Percentiles rank a stretch among this genome's conserved stretches.
Evolutionary conservation across 345 rosid species (phyloP).

Genomic region (Moricandia arvensis): DNA sequence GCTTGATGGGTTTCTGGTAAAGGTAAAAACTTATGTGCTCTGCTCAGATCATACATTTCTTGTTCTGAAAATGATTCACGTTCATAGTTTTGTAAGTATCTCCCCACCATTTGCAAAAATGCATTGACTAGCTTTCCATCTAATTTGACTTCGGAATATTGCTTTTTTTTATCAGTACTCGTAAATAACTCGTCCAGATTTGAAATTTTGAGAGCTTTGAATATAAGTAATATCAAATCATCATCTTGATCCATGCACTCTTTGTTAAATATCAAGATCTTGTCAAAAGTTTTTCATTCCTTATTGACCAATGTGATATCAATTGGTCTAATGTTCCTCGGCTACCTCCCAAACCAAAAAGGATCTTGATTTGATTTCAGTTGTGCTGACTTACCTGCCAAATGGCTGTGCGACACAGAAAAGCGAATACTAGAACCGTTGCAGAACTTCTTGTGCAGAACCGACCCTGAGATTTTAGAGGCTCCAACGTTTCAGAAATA

Average conservation of each 20-base stretch:
- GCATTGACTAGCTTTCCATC: not conserved
- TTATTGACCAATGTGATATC: not conserved
- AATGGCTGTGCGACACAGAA: not conserved
- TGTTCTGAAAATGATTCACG: not conserved
- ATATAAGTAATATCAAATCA: not conserved
- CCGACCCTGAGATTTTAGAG: not conserved
- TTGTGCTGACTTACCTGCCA: not conserved
- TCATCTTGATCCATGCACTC: constrained; percentile 2
- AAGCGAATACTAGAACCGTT: not conserved
- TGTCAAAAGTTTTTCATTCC: not conserved
- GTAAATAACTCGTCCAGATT: not conserved
- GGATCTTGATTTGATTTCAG: constrained; percentile 4
- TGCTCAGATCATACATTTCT: not conserved
- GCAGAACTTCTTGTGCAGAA: not conserved
- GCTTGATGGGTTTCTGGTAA: not conserved
- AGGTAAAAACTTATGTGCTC: not conserved
- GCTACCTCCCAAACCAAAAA: not conserved
- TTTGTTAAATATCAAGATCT: constrained; percentile 7
- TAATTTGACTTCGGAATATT: not conserved
- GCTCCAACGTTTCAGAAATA: not conserved
- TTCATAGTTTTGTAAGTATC: not conserved
- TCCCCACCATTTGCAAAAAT: not conserved
- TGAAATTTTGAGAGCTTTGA: not conserved
- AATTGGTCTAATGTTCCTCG: not conserved
- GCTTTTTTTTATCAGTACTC: not conserved